Base-by-base conservation (phyloP, 2,329 filamentous ascomycete species). In the Penicillium sp. region DNA sequence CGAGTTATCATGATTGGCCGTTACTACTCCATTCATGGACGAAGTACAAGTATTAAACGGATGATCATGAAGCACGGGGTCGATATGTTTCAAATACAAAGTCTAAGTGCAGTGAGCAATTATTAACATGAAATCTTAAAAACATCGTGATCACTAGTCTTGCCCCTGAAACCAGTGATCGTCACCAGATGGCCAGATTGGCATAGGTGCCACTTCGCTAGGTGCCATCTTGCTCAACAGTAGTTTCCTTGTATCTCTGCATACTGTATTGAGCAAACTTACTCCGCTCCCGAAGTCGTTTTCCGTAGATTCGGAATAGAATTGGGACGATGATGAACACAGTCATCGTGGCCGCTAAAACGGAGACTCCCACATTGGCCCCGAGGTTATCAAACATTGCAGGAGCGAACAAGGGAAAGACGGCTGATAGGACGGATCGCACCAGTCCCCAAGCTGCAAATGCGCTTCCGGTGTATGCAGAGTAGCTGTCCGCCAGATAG, bases 401-500 rank as follows among this genome's bases (percentile, higher is more conserved):
- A n/a, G 50, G 50, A 3, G 58, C 38, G 27, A 62, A 56, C 14
- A 55, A 48, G 4, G 53, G 48, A 22, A 60, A 47, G 1, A 48
- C 44, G 13, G 59, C 57, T 10, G 54, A 50, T n/a, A 57, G 27
- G 3, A 46, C 24, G 3, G 53, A 45, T 2, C 60, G 54, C 6
- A 55, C 32, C 4, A 58, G 47, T 1, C 45, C 45, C 9, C 61
- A 42, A 0, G 54, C 56, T 5, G 61, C 57, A 13, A 62, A 54
- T 0, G 45, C 61, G 8, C 54, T 56, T 0, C 58, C 50, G 1
- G 61, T 54, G 48, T 62, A 64, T 9, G 51, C 45, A 8, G 52
- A 48, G 39, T 62, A 62, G n/a, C 54, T 55, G 45, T 62, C 60
- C 0, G 59, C 57, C 5, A 64, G 46, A 40, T 64, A 61, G 5